A percentile compares a stretch with the other conserved stretches of the same genome.
These are phyloP conservation scores for Bryoerythrophyllum caledonicum DNA, from an alignment of 225 moss, liverwort and hornwort species.

Conservation along the genomic window DNA sequence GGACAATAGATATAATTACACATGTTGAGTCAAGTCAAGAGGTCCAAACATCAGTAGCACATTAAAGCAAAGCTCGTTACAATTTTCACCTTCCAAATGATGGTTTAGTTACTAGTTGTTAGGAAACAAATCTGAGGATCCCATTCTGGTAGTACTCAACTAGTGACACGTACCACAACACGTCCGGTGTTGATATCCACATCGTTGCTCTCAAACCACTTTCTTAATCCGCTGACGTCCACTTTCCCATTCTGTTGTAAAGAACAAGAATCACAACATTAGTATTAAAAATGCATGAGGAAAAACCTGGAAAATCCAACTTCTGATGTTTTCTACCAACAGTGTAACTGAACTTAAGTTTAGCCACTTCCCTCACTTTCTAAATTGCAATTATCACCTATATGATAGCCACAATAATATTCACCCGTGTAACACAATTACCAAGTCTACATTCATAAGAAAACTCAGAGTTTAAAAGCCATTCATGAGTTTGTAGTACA, in stretches of 20 bases:
- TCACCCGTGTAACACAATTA: too few species aligned
- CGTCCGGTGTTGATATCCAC: slow-evolving; percentile 58
- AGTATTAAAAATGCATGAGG: not conserved
- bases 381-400: not conserved
- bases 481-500: too few species aligned
- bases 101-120: not conserved
- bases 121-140: not conserved
- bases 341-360: too few species aligned
- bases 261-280: slow-evolving; percentile 4
- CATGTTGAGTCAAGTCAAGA: slow-evolving; percentile 6
- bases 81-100: not conserved
- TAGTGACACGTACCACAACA: slow-evolving; percentile 70
- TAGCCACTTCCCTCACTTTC: too few species aligned
- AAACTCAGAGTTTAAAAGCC: too few species aligned
- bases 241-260: slow-evolving; percentile 37
- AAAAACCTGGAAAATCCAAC: too few species aligned
- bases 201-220: slow-evolving; percentile 69
- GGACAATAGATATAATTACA: too few species aligned
- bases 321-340: too few species aligned
- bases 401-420: not conserved
- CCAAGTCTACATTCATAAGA: too few species aligned
- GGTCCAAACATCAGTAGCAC: too few species aligned
- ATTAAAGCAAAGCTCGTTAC: too few species aligned
- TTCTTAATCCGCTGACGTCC: slow-evolving; percentile 45
- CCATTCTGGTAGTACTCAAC: too few species aligned